Evolutionary conservation across 2,329 filamentous ascomycete species (phyloP).

Genomic region (Claviceps citrina): DNA sequence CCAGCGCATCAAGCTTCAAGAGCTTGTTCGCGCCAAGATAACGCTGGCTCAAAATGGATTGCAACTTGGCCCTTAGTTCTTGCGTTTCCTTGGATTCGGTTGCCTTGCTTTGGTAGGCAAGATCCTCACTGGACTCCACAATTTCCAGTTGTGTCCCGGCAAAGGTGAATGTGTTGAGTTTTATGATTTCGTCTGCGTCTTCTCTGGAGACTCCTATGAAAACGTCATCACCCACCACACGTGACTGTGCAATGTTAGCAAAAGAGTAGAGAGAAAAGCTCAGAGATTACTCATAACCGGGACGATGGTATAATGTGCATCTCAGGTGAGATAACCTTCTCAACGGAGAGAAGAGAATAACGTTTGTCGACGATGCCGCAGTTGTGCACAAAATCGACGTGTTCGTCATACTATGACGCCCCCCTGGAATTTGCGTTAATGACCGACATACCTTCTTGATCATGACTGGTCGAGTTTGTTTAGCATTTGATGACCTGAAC

Average conservation of each 20-base stretch:
- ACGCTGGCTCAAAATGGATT: slow-evolving; percentile 54
- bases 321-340: slow-evolving; percentile 1
- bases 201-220: slow-evolving; percentile 51
- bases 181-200: slow-evolving; percentile 47
- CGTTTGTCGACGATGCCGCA: slow-evolving; percentile 1
- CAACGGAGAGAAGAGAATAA: not conserved
- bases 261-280: slow-evolving; percentile 20
- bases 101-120: slow-evolving; percentile 19
- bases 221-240: slow-evolving; percentile 51
- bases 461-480: slow-evolving; percentile 36
- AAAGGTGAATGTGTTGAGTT: slow-evolving; percentile 54
- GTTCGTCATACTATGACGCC: slow-evolving; percentile 5
- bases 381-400: slow-evolving; percentile 2
- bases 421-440: slow-evolving; percentile 14
- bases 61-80: slow-evolving; percentile 54
- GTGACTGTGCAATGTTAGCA: slow-evolving; percentile 54
- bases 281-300: slow-evolving; percentile 1
- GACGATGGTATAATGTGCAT: not conserved
- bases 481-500: slow-evolving; percentile 31
- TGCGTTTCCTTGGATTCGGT: slow-evolving; percentile 36
- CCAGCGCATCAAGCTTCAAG: slow-evolving; percentile 67
- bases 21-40: slow-evolving; percentile 61
- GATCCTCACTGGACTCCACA: slow-evolving; percentile 30
- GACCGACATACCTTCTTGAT: slow-evolving; percentile 62
- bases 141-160: slow-evolving; percentile 48